These are phyloP conservation scores for Prinsepia uniflora DNA, from an alignment of 306 rosid species.

Conservation along the genomic window DNA sequence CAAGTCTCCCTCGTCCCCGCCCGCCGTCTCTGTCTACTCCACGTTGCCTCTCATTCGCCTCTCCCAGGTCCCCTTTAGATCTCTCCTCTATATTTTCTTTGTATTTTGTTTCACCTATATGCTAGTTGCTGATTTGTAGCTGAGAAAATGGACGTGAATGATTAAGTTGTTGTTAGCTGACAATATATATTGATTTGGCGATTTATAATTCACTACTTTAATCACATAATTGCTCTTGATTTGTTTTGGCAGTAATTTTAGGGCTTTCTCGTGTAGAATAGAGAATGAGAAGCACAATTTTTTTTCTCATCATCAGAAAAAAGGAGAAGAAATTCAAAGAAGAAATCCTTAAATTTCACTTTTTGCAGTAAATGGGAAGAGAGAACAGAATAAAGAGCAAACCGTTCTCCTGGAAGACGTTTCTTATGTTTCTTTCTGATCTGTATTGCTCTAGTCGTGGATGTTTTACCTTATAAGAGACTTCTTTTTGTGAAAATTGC, in stretches of 20 bases:
- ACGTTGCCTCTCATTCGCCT: constrained; percentile 62
- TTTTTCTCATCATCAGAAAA: neutral
- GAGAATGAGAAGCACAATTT: neutral
- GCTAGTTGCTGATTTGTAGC: neutral
- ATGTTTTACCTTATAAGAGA: neutral
- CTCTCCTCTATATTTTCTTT: neutral
- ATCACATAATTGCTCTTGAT: neutral
- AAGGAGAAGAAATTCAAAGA: neutral
- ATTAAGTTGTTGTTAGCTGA: neutral
- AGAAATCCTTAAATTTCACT: neutral
- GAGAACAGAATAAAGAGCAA: neutral
- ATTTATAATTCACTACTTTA: neutral
- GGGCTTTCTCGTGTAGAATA: neutral
- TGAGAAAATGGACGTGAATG: neutral
- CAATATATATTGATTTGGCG: neutral
- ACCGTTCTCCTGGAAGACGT: neutral
- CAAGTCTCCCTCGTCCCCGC: constrained; percentile 56
- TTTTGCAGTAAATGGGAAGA: neutral
- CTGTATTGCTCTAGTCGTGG: too few species aligned
- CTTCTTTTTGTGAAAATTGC: neutral
- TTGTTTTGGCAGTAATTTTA: neutral
- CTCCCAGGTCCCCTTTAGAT: constrained; percentile 48
- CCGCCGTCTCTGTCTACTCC: constrained; percentile 63
- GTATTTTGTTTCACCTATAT: neutral
- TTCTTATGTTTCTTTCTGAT: neutral